Conservation (phyloP, 306 rosid species). For the Quillaja saponaria region DNA sequence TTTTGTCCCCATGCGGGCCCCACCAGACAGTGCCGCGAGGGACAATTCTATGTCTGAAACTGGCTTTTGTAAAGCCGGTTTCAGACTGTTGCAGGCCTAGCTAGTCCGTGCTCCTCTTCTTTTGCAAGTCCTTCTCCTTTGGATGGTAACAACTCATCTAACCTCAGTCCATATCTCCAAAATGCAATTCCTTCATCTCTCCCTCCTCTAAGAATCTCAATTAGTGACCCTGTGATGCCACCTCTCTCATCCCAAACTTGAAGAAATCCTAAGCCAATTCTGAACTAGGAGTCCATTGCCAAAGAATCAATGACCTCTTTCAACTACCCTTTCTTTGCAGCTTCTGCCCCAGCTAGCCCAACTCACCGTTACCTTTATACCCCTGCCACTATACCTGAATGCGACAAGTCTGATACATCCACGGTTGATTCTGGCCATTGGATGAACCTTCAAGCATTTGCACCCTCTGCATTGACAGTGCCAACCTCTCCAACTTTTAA, state of each 20-base stretch:
- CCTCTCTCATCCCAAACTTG: slow-evolving; percentile 61
- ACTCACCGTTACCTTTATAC: slow-evolving; percentile 50
- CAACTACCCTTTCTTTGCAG: slow-evolving; percentile 54
- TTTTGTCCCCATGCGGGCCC: no score
- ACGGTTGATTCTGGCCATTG: slow-evolving; percentile 57
- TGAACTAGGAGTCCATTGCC: slow-evolving; percentile 55
- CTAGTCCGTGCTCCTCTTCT: slow-evolving; percentile 60
- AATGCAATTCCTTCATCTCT: slow-evolving; percentile 50
- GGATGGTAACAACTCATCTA: slow-evolving; percentile 41
- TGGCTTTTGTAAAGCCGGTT: no score
- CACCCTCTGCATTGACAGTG: slow-evolving; percentile 29
- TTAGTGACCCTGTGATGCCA: slow-evolving; percentile 64
- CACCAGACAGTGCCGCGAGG: no score
- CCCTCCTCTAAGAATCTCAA: slow-evolving; percentile 62
- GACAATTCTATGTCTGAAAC: no score
- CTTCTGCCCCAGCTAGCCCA: slow-evolving; percentile 65
- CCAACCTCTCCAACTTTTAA: slow-evolving; percentile 58
- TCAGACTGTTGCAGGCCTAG: no score
- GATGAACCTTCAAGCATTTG: slow-evolving; percentile 46
- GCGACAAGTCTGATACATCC: slow-evolving; percentile 58
- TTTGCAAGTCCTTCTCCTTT: slow-evolving; percentile 53
- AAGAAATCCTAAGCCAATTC: slow-evolving; percentile 45
- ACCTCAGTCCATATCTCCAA: slow-evolving; percentile 38
- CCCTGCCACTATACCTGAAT: slow-evolving; percentile 54
- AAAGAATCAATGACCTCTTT: slow-evolving; percentile 57